Evolutionary conservation across 805 yeast genomes (phyloP), one percentile per base, ranked within the genome.

Genomic region (Lipomyces sp.): DNA sequence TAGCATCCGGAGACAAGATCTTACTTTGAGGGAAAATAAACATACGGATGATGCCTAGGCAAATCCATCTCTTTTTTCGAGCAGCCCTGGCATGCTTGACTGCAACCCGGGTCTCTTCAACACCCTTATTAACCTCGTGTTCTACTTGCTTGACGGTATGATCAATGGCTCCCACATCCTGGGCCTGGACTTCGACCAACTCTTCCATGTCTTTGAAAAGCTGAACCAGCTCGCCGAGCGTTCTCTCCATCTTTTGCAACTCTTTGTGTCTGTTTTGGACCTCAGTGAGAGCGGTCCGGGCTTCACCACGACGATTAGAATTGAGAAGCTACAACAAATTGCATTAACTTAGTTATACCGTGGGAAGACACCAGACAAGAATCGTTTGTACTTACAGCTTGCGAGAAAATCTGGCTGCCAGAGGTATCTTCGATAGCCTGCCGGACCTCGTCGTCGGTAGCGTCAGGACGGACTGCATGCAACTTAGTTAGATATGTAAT

Each of bases 211-310:
- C 98, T 75, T 89, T 90, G 83, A 95, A 92, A 77, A 95, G 85
- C 81, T 91, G 97, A 53, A 96, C 90, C 79, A 95, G 86, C 80
- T 95, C 99, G 48, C 94, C 92, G 90, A 95, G 92, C 66, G 97
- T 89, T 80, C 91, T 88, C 80, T 94, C 98, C 79, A 95, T 89
- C 82, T 92, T 90, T 81, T 91, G 90, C 75, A 95, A 86, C 81
- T 95, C 98, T 77, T 90, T 88, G 81, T 95, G 98, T 81, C 99
- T 88, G 60, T 90, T 87, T 81, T 94, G 97, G 64, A 95, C 98
- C 81, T 95, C 98, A 75, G 92, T 90, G 73, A 95, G 84, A 2
- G 96, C 98, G 42, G 97, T 87, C 78, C 95, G 87, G 54, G 98
- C 98, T 80, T 95, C 97, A 73, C 97, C 97, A 76, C 92, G 86